Evolutionary conservation across 148 eudicot genomes (phyloP).

Genomic region (Rhododendron griersonianum): DNA sequence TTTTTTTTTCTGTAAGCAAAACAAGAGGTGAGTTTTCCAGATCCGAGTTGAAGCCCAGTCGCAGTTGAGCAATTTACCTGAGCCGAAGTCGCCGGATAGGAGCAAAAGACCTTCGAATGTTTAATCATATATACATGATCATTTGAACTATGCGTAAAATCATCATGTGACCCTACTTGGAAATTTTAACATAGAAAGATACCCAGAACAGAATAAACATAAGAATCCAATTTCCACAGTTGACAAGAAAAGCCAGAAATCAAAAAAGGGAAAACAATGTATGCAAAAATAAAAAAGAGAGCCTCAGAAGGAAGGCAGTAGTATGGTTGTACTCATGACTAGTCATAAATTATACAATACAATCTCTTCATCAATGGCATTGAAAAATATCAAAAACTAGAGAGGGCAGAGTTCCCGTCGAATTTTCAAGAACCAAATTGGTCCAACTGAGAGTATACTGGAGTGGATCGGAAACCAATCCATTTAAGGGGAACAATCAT

Average conservation of each 20-base stretch:
- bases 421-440: background rate
- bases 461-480: too few relatives aligned
- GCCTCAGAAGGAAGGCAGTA: slow-evolving; percentile 52
- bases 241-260: background rate
- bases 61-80: too few relatives aligned
- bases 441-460: too few relatives aligned
- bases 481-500: too few relatives aligned
- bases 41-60: too few relatives aligned
- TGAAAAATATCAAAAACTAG: background rate
- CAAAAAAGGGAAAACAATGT: background rate
- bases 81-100: too few relatives aligned
- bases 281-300: background rate
- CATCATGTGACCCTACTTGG: background rate
- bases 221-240: background rate
- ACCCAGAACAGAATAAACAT: background rate
- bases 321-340: slow-evolving; percentile 5
- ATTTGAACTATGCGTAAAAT: background rate
- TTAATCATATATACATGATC: too few relatives aligned
- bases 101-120: too few relatives aligned
- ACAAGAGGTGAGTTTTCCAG: too few relatives aligned
- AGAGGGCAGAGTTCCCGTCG: background rate
- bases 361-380: slow-evolving; percentile 24
- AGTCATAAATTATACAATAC: slow-evolving; percentile 19
- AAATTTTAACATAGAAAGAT: background rate
- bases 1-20: too few relatives aligned